Evolutionary conservation across 192 early-diverging fungal genomes (phyloP).

Genomic region (Rhizophagus sp.): DNA sequence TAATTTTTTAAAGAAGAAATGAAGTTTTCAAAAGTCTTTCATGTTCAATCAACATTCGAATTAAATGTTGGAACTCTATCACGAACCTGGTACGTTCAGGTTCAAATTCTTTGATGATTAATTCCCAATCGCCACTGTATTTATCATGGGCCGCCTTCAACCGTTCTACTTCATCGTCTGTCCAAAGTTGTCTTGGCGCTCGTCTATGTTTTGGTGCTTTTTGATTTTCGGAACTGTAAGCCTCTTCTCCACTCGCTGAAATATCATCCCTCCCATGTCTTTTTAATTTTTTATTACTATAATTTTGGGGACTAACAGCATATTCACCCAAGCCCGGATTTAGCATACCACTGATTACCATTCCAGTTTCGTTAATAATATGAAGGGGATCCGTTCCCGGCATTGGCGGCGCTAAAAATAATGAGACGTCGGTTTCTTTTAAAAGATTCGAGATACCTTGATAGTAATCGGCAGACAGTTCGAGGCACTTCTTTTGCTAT

Average conservation of each 20-base stretch:
- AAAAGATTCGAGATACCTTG: slow-evolving; percentile 27
- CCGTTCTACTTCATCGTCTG: slow-evolving; percentile 26
- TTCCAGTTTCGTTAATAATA: slow-evolving; percentile 26
- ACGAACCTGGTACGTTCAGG: slow-evolving; percentile 25
- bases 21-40: no score
- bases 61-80: neutral
- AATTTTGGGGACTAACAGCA: neutral
- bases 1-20: neutral
- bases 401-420: slow-evolving; percentile 9
- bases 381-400: slow-evolving; percentile 16
- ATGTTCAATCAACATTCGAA: neutral
- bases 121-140: slow-evolving; percentile 29
- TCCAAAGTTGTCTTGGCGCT: slow-evolving; percentile 32
- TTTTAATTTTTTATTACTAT: slow-evolving; percentile 25
- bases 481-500: slow-evolving; percentile 31
- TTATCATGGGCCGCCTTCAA: slow-evolving; percentile 25
- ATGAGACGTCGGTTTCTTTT: slow-evolving; percentile 25
- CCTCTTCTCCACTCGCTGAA: slow-evolving; percentile 1
- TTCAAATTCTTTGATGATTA: slow-evolving; percentile 29
- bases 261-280: slow-evolving; percentile 10
- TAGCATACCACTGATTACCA: slow-evolving; percentile 25
- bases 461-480: slow-evolving; percentile 26
- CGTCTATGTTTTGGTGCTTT: slow-evolving; percentile 16
- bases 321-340: slow-evolving; percentile 13
- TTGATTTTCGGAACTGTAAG: slow-evolving; percentile 20